These are phyloP conservation scores for Cyberlindnera xylosilytica DNA, from an alignment of 805 yeast genomes.

Conservation along the genomic window DNA sequence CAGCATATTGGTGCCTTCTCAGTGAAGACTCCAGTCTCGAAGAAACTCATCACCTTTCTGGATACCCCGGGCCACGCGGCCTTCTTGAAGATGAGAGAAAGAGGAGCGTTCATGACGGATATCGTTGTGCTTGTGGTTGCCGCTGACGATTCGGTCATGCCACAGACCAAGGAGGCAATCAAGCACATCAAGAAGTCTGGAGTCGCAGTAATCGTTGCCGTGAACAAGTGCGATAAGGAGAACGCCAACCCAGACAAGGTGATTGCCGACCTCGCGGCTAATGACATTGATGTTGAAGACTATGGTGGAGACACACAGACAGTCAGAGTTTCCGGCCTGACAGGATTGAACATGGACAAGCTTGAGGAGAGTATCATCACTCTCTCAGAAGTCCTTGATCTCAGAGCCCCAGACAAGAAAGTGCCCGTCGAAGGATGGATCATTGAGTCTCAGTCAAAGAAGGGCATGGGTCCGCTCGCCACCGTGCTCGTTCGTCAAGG, in stretches of 20 bases:
- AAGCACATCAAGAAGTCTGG: conserved; percentile 83
- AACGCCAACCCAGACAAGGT: conserved; percentile 75
- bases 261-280: conserved; percentile 67
- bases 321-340: conserved; percentile 81
- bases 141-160: conserved; percentile 97
- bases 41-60: conserved; percentile 78
- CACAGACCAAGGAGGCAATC: conserved; percentile 94
- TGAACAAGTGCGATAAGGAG: conserved; percentile 86
- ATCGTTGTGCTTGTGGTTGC: conserved; percentile 91
- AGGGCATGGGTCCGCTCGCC: conserved; percentile 82
- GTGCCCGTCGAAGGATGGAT: conserved; percentile 80
- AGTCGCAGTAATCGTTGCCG: conserved; percentile 85
- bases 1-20: conserved; percentile 98
- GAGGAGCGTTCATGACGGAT: conserved; percentile 95
- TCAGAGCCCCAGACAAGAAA: conserved; percentile 51
- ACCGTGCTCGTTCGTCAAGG: conserved; percentile 84
- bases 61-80: conserved; percentile 99
- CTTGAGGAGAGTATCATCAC: conserved; percentile 87
- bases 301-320: conserved; percentile 95
- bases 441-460: conserved; percentile 77
- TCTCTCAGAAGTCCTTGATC: conserved; percentile 77
- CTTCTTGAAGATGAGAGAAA: conserved; percentile 89
- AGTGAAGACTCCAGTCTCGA: conserved; percentile 71
- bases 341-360: conserved; percentile 87
- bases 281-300: conserved; percentile 84